Evolutionary conservation across 2,329 filamentous ascomycete genomes (phyloP), one percentile per base, ranked within the genome.

Genomic region (Teratosphaeria epicoccoides): DNA sequence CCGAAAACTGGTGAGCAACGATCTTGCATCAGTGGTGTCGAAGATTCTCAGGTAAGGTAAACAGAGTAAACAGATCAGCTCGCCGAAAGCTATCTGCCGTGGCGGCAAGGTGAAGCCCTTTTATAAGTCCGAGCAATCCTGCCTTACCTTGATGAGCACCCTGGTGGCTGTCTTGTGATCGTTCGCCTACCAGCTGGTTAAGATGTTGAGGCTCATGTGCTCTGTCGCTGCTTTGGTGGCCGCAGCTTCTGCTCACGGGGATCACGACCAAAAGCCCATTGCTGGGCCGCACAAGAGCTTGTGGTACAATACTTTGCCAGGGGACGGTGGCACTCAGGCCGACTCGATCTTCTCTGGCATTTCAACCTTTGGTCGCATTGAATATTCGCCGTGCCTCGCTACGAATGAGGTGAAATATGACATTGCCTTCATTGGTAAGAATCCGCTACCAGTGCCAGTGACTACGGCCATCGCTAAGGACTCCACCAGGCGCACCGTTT

Each of bases 301-400:
- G 45, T 94, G 88, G 88, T 94, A 91, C 69, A 91, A 88, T 67
- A 82, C 74, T 1, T 72, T 94, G 4, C 88, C 88, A 3, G 88
- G 87, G 29, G 88, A 93, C 69, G 87, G 88, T 24, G 88, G 87
- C 51, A 93, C 82, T 37, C 55, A 90, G 84, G 87, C 87, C 54
- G 87, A 94, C 67, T 89, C 87, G 0, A 87, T 93, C 52, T 94
- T 93, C 71, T 91, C 86, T 1, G 88, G 88, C 24, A 93, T 94
- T 63, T 86, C 85, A 1, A 94, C 88, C 6, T 93, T 93, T 65
- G 88, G 87, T 10, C 82, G 87, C 48, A 72, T 93, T 43, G 82
- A 83, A 5, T 93, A 94, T 70, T 80, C 78, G 52, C 85, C 86
- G 2, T 94, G 88, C 66, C 74, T 94, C 3, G 74, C 79, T n/a